Base-by-base conservation (phyloP, 345 rosid species). In the Eucalyptus brandiana region DNA sequence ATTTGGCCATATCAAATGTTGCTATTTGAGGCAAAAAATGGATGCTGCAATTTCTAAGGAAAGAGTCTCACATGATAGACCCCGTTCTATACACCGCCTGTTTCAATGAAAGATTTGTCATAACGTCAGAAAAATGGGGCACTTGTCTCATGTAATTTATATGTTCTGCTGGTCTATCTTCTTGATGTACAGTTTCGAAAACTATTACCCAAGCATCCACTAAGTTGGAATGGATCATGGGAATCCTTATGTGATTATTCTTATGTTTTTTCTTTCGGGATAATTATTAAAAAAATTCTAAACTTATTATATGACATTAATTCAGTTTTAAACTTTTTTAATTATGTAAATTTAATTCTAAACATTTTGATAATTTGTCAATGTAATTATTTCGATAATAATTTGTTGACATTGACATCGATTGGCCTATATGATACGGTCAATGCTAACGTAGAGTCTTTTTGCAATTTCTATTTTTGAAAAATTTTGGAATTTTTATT, bases 401-500 rank as follows among this genome's bases (percentile, higher is more conserved):
- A 69, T 34, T 69, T 6, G 2, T 4, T 34, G 6, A 34, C 7
- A 6, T 34, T 40, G 23, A 32, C 4, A 19, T 19, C 0, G 2
- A 5, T 28, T 32, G 40, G 6, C 24, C 3, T 32, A 32, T 19
- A 34, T 65, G 37, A 15, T 4, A 30, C 0, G 17, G 17, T 7
- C 2, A 7, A 2, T 2, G 17, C 3, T 7, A 14, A 30, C 1
- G 0, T n/a, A 7, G 19, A 30, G 2, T 0, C 1, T 30, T 65
- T 30, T 65, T 65, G 9, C 7, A 65, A 14, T 65, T 65, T 65
- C 32, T 30, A n/a, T 65, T 15, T 65, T 65, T 18, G 23, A 19
- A 53, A 53, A 53, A 3, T 0, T 3, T 53, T 19, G 58, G 24
- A 53, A 4, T 2, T 14, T 30, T n/a, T 30, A 30, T 30, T 65